A percentile compares a stretch with the other conserved stretches of the same genome.
Conservation (phyloP, 2,329 filamentous ascomycete species). For the Fusarium sublunatum region DNA sequence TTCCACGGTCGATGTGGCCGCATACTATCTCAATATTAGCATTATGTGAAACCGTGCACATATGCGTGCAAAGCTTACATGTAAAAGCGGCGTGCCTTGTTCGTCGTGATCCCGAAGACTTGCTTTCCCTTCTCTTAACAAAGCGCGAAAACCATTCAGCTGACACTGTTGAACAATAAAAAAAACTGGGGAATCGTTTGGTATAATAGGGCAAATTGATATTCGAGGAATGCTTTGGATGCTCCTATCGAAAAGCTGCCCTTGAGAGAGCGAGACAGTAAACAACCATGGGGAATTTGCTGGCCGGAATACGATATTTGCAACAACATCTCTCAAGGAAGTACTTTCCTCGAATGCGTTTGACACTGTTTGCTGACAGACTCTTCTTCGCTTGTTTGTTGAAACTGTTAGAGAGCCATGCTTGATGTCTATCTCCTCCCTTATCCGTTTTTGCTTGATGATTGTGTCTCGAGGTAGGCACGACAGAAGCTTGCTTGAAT, state of each 20-base stretch:
- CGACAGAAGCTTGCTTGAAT: neutral
- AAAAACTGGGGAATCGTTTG: conserved; percentile 11
- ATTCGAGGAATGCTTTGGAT: conserved; percentile 31
- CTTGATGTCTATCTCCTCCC: conserved; percentile 18
- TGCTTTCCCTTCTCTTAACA: conserved; percentile 15
- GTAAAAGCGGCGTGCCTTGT: conserved; percentile 21
- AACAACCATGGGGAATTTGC: conserved; percentile 4
- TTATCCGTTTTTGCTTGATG: conserved; percentile 26
- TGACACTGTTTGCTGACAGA: neutral
- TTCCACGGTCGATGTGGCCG: conserved; percentile 8
- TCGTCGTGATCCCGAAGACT: conserved; percentile 29
- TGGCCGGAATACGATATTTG: conserved; percentile 25
- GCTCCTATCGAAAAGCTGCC: conserved; percentile 27
- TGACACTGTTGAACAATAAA: conserved; percentile 4
- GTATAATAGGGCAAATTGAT: conserved; percentile 20
- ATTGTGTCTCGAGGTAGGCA: conserved; percentile 6
- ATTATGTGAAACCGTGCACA: too few species aligned
- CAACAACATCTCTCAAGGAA: conserved; percentile 13
- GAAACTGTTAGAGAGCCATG: conserved; percentile 16
- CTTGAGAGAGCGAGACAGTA: conserved; percentile 22
- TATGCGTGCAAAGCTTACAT: neutral
- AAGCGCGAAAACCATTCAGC: neutral
- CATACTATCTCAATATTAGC: conserved; percentile 13
- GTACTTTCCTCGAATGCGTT: too few species aligned
- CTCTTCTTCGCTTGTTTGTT: conserved; percentile 21